Percentiles rank a stretch among this genome's conserved stretches.
Conservation (phyloP, 2,329 filamentous ascomycete genomes). For the Cordyceps militaris region DNA sequence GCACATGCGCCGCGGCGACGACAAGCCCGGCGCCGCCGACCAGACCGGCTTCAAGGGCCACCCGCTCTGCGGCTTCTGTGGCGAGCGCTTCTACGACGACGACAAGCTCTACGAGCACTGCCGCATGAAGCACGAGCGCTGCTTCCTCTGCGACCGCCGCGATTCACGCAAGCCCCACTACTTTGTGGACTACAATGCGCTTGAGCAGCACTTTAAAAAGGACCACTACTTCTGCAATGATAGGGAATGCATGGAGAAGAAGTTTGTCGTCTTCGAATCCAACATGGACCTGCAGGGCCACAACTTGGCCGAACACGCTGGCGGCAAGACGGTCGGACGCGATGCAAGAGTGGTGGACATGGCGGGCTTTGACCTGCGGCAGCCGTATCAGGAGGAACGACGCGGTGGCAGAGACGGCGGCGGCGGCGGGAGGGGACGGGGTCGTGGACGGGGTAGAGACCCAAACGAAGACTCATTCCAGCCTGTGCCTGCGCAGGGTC, state of each 20-base stretch:
- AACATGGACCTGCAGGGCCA: slow-evolving; percentile 94
- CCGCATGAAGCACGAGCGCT: slow-evolving; percentile 87
- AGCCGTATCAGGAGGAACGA: slow-evolving; percentile 60
- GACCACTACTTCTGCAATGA: slow-evolving; percentile 85
- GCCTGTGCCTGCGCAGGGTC: slow-evolving; percentile 66
- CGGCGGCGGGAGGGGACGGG: slow-evolving; percentile 33
- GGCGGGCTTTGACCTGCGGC: slow-evolving; percentile 72
- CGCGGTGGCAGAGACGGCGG: slow-evolving; percentile 40
- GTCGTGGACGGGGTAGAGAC: slow-evolving; percentile 62
- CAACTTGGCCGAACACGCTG: slow-evolving; percentile 73
- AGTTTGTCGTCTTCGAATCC: slow-evolving; percentile 93
- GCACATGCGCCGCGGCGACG: slow-evolving; percentile 87
- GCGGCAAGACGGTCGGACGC: slow-evolving; percentile 76
- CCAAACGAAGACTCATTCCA: slow-evolving; percentile 79
- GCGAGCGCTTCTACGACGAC: slow-evolving; percentile 86
- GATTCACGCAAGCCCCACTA: slow-evolving; percentile 74
- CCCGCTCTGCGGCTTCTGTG: slow-evolving; percentile 89
- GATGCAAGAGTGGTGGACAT: slow-evolving; percentile 84
- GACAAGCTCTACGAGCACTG: slow-evolving; percentile 94
- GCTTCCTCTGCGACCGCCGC: slow-evolving; percentile 81
- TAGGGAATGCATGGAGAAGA: slow-evolving; percentile 87
- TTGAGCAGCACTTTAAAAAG: slow-evolving; percentile 79
- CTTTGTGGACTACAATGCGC: slow-evolving; percentile 77
- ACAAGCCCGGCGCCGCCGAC: slow-evolving; percentile 79
- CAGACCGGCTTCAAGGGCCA: slow-evolving; percentile 97